These are phyloP conservation scores for Talinum fruticosum DNA, from an alignment of 148 eudicot genomes.

Conservation along the genomic window DNA sequence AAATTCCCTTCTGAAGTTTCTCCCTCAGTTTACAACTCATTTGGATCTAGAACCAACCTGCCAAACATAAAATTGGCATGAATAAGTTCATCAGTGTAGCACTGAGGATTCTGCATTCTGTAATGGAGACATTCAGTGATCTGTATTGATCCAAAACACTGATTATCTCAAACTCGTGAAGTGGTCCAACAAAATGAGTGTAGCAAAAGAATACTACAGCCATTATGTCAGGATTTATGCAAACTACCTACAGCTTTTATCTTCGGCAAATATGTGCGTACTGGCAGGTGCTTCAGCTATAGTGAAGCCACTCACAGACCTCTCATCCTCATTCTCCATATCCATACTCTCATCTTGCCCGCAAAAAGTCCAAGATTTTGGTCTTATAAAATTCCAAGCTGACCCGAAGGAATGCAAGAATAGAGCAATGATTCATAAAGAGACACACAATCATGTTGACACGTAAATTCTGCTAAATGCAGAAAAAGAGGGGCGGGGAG, in stretches of 20 bases:
- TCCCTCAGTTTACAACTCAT: neutral
- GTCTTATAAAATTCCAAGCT: neutral
- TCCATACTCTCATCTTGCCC: too few species aligned
- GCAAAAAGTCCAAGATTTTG: neutral
- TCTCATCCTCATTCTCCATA: neutral
- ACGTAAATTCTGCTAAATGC: too few species aligned
- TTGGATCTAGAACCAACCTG: neutral
- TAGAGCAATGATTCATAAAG: neutral
- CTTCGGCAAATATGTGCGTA: too few species aligned
- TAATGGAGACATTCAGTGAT: neutral
- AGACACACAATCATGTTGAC: neutral
- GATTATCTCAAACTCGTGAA: neutral
- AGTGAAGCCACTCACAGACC: neutral
- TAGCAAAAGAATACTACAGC: neutral
- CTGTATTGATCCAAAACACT: neutral
- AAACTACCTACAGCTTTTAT: neutral
- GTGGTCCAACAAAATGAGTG: neutral
- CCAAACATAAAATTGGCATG: neutral
- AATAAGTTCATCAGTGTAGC: neutral
- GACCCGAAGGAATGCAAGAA: neutral
- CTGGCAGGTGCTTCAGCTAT: neutral
- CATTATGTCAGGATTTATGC: neutral
- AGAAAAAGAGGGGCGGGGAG: too few species aligned
- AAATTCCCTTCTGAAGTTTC: too few species aligned
- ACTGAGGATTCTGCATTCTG: neutral